Evolutionary conservation across 371 early-diverging fungal species (phyloP).

Genomic region (Mucor sp.): DNA sequence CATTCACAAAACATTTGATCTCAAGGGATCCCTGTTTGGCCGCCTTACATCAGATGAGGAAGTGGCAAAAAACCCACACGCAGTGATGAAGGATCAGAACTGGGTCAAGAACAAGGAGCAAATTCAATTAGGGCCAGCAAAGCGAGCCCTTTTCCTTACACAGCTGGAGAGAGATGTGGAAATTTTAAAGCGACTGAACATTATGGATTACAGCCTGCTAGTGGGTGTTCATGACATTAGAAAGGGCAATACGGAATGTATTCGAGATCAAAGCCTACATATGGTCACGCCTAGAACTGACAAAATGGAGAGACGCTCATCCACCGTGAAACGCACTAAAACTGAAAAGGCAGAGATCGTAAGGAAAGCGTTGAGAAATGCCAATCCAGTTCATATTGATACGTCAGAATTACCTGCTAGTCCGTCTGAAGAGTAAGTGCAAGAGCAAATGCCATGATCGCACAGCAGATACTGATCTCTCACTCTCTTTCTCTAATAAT

Average conservation of each 20-base stretch:
- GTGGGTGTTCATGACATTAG: slow-evolving; percentile 87
- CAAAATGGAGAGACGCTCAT: slow-evolving; percentile 24
- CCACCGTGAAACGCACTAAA: slow-evolving; percentile 31
- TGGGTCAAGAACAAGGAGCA: slow-evolving; percentile 78
- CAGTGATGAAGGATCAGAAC: slow-evolving; percentile 94
- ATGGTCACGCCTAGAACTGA: slow-evolving; percentile 69
- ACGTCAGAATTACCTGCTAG: slow-evolving; percentile 47
- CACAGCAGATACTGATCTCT: background rate
- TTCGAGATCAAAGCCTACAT: slow-evolving; percentile 84
- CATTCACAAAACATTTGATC: slow-evolving; percentile 94
- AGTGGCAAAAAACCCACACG: slow-evolving; percentile 71
- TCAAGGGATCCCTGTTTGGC: slow-evolving; percentile 94
- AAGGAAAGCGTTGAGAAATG: slow-evolving; percentile 60
- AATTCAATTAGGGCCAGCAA: slow-evolving; percentile 85
- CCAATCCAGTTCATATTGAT: slow-evolving; percentile 65
- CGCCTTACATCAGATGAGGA: slow-evolving; percentile 79
- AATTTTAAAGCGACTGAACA: slow-evolving; percentile 75
- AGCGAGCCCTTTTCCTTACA: slow-evolving; percentile 71
- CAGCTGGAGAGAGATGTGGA: slow-evolving; percentile 86
- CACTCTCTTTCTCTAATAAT: background rate
- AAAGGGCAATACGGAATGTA: slow-evolving; percentile 83
- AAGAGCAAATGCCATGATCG: background rate
- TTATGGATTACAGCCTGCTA: slow-evolving; percentile 97
- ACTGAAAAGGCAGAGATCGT: slow-evolving; percentile 59
- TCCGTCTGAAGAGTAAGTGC: slow-evolving; percentile 42